Conservation (phyloP, 148 eudicot genomes). For the Camellia granthamiana region DNA sequence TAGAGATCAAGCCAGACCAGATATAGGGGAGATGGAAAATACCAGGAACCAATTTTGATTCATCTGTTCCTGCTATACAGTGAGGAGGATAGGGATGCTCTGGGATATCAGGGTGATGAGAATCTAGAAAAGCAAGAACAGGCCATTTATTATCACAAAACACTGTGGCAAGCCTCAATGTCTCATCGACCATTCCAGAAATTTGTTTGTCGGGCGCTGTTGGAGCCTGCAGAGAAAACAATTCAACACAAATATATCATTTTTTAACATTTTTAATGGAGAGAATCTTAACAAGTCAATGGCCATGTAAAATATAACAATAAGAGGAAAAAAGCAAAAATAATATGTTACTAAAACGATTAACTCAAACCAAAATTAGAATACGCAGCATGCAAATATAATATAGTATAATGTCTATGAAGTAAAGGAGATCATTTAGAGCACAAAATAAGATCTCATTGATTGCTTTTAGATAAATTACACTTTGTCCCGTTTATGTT, state of each 20-base stretch:
- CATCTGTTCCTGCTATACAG: conserved; percentile 76
- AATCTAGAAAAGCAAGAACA: conserved; percentile 69
- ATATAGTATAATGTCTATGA: background rate
- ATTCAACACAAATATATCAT: background rate
- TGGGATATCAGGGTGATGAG: conserved; percentile 85
- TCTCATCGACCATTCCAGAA: conserved; percentile 69
- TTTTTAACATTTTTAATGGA: background rate
- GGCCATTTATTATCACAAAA: conserved; percentile 80
- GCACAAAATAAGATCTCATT: background rate
- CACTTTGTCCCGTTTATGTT: too few relatives aligned
- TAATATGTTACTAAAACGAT: background rate
- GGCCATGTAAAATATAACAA: background rate
- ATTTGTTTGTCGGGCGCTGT: conserved; percentile 58
- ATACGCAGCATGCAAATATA: too few relatives aligned
- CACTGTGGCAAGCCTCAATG: conserved; percentile 52
- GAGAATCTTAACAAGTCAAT: background rate
- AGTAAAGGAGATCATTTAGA: background rate
- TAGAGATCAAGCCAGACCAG: background rate
- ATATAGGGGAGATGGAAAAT: background rate
- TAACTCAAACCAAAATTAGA: background rate
- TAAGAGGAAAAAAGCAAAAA: background rate
- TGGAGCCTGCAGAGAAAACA: conserved; percentile 56
- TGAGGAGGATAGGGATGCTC: conserved; percentile 98
- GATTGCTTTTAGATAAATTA: background rate
- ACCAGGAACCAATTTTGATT: conserved; percentile 85